phyloP scores from a whole-genome alignment of 495 filamentous ascomycete genomes.

The Cercophora sp. region DNA sequence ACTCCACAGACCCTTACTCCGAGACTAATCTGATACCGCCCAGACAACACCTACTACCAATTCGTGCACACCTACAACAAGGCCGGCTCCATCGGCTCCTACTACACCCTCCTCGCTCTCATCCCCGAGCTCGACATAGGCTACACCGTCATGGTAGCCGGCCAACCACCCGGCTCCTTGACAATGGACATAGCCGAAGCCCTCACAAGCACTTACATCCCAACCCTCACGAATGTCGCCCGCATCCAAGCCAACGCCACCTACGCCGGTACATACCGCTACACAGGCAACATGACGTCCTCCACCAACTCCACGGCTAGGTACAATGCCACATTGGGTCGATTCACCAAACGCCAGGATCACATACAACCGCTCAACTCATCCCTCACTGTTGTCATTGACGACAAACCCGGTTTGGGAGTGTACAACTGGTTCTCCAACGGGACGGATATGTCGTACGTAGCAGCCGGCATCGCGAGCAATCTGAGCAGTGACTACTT shows the following conservation, averaged over 20 bases:
- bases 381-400: constrained; percentile 37
- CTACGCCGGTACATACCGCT: constrained; percentile 37
- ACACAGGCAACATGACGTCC: constrained; percentile 11
- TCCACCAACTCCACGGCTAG: constrained; percentile 3
- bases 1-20: background rate
- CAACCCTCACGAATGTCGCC: constrained; percentile 32
- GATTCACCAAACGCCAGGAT: background rate
- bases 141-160: constrained; percentile 49
- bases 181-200: constrained; percentile 34
- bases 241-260: constrained; percentile 32
- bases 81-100: constrained; percentile 45
- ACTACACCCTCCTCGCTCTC: constrained; percentile 46
- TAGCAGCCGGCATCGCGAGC: constrained; percentile 27
- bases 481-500: constrained; percentile 26
- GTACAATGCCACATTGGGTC: background rate
- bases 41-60: constrained; percentile 22
- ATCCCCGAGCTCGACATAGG: constrained; percentile 53
- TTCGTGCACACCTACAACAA: constrained; percentile 51
- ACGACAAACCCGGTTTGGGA: constrained; percentile 38
- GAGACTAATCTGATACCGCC: constrained; percentile 15
- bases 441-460: constrained; percentile 39
- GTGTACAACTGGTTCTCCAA: constrained; percentile 49
- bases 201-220: constrained; percentile 32
- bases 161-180: constrained; percentile 27
- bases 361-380: constrained; percentile 27